Conservation (phyloP, 495 filamentous ascomycete species). For the Lasiosphaeria hispida region DNA sequence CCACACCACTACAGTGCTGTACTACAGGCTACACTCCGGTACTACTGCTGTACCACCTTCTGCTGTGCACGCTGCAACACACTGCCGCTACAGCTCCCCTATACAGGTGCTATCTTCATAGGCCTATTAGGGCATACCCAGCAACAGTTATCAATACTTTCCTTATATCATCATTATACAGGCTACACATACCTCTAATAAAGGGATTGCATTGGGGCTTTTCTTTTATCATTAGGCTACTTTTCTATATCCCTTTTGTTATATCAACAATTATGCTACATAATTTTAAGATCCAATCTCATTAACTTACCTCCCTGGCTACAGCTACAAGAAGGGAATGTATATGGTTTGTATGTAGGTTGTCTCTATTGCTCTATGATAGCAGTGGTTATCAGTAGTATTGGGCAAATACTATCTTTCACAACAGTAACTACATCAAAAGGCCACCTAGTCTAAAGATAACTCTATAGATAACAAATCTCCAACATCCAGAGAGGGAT, state of each 20-base stretch:
- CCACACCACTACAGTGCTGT: too few relatives aligned
- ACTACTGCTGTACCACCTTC: too few relatives aligned
- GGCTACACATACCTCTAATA: neutral
- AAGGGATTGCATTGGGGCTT: neutral
- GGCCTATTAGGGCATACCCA: too few relatives aligned
- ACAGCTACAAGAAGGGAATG: neutral
- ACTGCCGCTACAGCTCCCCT: too few relatives aligned
- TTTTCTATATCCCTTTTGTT: neutral
- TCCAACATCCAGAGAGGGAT: neutral
- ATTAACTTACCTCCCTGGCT: neutral
- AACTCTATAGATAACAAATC: neutral
- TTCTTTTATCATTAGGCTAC: neutral
- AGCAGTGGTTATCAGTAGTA: neutral
- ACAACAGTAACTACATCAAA: neutral
- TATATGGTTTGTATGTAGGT: neutral
- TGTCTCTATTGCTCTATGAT: neutral
- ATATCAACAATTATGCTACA: neutral
- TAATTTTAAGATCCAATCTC: neutral
- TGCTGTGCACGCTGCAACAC: too few relatives aligned
- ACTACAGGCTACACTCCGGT: too few relatives aligned
- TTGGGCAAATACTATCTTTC: neutral
- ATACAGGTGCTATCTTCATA: too few relatives aligned
- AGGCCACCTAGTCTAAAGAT: neutral
- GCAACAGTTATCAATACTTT: neutral
- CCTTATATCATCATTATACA: neutral